A percentile compares a stretch with the other conserved stretches of the same genome.
phyloP scores from a whole-genome alignment of 495 filamentous ascomycete genomes.

The Xylaria flabelliformis region DNA sequence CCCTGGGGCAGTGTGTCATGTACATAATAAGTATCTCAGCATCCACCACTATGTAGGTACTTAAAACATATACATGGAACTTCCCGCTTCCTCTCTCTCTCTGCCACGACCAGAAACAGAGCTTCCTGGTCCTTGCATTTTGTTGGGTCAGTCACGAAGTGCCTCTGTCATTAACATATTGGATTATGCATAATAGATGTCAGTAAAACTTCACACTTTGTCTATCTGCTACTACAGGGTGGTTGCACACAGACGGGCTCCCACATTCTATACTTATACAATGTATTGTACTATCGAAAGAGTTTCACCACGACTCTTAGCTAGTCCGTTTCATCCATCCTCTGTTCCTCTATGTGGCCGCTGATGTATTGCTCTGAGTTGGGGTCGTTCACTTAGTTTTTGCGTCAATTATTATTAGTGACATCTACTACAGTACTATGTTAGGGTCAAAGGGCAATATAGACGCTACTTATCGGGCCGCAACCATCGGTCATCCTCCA shows the following conservation, averaged over 20 bases:
- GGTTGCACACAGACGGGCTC: neutral
- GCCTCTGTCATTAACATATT: conserved; percentile 6
- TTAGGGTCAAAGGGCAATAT: conserved; percentile 17
- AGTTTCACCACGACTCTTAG: neutral
- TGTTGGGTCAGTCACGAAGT: neutral
- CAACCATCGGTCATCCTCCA: conserved; percentile 24
- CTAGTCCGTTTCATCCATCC: neutral
- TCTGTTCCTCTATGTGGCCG: neutral
- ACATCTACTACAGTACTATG: neutral
- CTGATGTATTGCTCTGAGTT: neutral
- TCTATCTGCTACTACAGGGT: neutral
- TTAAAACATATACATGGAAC: conserved; percentile 2
- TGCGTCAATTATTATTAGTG: conserved; percentile 14
- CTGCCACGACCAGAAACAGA: neutral
- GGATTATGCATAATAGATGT: neutral
- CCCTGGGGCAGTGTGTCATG: neutral
- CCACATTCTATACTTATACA: neutral
- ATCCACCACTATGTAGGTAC: neutral
- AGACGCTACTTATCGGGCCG: conserved; percentile 30
- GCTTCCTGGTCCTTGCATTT: neutral
- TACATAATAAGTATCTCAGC: conserved; percentile 5
- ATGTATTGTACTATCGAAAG: neutral
- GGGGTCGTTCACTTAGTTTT: conserved; percentile 3
- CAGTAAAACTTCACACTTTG: neutral
- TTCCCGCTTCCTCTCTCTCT: conserved; percentile 13